Conservation (phyloP, 2,329 filamentous ascomycete species). For the Ceratocystis cacaofunesta region DNA sequence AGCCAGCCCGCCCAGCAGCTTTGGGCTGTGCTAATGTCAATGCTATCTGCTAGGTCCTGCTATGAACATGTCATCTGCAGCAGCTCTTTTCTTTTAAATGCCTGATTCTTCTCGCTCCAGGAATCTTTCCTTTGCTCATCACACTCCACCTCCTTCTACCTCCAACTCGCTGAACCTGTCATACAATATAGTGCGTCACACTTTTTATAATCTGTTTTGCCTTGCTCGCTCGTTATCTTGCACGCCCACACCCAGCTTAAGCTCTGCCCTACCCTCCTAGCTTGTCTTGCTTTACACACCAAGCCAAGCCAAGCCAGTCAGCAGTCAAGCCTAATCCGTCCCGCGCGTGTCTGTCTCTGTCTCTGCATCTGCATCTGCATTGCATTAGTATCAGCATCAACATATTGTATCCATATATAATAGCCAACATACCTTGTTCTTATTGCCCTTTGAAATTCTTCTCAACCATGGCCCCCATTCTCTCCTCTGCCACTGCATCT, state of each 20-base stretch:
- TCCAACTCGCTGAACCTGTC: neutral
- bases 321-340: neutral
- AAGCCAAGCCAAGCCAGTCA: neutral
- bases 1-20: neutral
- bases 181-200: neutral
- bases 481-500: slow-evolving; percentile 3
- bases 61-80: too few relatives aligned
- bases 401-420: neutral
- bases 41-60: neutral
- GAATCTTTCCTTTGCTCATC: neutral
- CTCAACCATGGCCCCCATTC: slow-evolving; percentile 7
- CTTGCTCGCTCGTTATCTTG: neutral
- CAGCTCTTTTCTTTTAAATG: neutral
- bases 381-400: too few relatives aligned
- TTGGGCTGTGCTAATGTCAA: neutral
- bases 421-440: neutral
- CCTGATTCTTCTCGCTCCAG: neutral
- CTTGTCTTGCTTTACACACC: neutral
- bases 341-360: too few relatives aligned
- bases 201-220: neutral
- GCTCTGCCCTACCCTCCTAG: neutral
- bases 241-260: too few relatives aligned
- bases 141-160: neutral
- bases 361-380: too few relatives aligned
- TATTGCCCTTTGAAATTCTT: neutral